A percentile compares a stretch with the other conserved stretches of the same genome.
These are phyloP conservation scores for Cryphonectria naterciae DNA, from an alignment of 2,329 filamentous ascomycete species.

Conservation along the genomic window DNA sequence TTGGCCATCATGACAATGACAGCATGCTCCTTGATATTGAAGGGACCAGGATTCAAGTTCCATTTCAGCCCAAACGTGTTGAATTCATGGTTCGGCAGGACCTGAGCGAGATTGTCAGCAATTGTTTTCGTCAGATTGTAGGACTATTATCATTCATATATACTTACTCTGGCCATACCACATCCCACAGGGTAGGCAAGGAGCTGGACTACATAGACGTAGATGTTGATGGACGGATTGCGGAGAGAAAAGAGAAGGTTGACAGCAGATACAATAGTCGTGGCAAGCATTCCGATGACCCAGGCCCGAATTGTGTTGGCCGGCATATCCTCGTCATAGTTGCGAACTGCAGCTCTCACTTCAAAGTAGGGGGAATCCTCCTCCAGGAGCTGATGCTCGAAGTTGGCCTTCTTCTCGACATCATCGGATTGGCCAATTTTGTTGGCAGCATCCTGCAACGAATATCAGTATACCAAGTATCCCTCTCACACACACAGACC, in stretches of 20 bases:
- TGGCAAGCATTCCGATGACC: slow-evolving; percentile 23
- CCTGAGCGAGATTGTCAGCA: not conserved
- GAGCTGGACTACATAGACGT: slow-evolving; percentile 26
- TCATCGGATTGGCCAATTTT: slow-evolving; percentile 24
- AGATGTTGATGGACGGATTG: slow-evolving; percentile 22
- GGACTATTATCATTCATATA: not conserved
- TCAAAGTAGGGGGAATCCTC: slow-evolving; percentile 29
- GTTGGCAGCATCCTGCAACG: slow-evolving; percentile 12
- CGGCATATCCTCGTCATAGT: slow-evolving; percentile 27
- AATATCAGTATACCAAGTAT: not conserved
- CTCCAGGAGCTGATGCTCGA: slow-evolving; percentile 24
- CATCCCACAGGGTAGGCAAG: slow-evolving; percentile 22
- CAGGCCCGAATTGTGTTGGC: slow-evolving; percentile 27
- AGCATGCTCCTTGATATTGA: slow-evolving; percentile 41
- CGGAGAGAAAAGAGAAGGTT: slow-evolving; percentile 26
- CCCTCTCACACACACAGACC: not conserved
- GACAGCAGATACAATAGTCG: slow-evolving; percentile 23
- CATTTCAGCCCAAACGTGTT: slow-evolving; percentile 35
- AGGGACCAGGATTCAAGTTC: slow-evolving; percentile 40
- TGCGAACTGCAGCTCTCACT: slow-evolving; percentile 37
- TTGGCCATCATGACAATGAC: slow-evolving; percentile 41
- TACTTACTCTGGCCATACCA: slow-evolving; percentile 20
- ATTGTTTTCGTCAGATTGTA: not conserved
- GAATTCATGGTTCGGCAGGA: slow-evolving; percentile 26
- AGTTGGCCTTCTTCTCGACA: slow-evolving; percentile 28